Conservation (phyloP, 2,329 filamentous ascomycete species). For the Neofusicoccum umdonicola region DNA sequence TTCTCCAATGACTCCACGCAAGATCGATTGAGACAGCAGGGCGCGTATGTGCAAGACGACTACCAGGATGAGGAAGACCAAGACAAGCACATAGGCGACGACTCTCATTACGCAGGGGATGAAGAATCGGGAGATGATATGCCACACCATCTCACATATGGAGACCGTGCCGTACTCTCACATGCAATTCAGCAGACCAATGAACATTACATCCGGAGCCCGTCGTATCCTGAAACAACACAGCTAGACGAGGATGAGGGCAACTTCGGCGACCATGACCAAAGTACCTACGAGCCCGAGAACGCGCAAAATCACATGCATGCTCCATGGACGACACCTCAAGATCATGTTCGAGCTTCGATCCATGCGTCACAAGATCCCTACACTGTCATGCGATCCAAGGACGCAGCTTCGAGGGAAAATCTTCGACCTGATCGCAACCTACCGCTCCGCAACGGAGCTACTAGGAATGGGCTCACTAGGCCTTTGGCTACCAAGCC, state of each 20-base stretch:
- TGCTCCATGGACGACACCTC: background rate
- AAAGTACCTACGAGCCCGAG: background rate
- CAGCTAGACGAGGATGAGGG: background rate
- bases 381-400: background rate
- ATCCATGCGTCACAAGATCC: background rate
- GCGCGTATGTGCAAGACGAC: background rate
- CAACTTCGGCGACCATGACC: background rate
- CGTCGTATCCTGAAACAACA: background rate
- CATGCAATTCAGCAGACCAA: background rate
- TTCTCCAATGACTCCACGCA: background rate
- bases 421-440: background rate
- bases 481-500: background rate
- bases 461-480: background rate
- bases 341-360: background rate
- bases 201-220: background rate
- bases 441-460: background rate
- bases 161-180: background rate
- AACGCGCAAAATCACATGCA: background rate
- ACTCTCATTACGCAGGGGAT: background rate
- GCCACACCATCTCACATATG: background rate
- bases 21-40: background rate
- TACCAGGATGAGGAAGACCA: background rate
- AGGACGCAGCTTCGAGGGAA: background rate
- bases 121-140: background rate
- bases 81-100: background rate